These are phyloP conservation scores for Pseudozyma hubeiensis DNA, from an alignment of 1,284 basidiomycete genomes.

Conservation along the genomic window DNA sequence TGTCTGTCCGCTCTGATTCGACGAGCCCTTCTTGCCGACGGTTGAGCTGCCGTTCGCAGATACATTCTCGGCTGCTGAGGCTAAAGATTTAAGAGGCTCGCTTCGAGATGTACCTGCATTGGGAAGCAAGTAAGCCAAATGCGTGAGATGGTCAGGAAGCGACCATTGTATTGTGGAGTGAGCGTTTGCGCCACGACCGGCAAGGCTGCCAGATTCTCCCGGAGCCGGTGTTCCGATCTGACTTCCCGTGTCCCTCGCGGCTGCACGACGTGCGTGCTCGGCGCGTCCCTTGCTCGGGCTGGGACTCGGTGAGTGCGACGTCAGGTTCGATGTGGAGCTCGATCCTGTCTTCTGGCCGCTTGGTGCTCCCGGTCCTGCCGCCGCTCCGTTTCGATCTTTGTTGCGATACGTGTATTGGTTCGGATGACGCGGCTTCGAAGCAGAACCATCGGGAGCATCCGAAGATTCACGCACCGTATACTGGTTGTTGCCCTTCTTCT, in stretches of 20 bases:
- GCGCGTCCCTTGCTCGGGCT: constrained; percentile 56
- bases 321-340: constrained; percentile 46
- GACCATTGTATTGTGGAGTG: constrained; percentile 84
- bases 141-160: constrained; percentile 91
- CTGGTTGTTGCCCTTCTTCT: constrained; percentile 52
- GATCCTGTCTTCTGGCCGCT: constrained; percentile 37
- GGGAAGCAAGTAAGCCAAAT: constrained; percentile 86
- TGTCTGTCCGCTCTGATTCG: constrained; percentile 20
- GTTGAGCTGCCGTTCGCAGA: constrained; percentile 7
- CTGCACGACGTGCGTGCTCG: constrained; percentile 38
- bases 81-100: neutral
- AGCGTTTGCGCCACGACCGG: constrained; percentile 62
- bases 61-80: constrained; percentile 13
- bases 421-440: constrained; percentile 69
- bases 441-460: constrained; percentile 24
- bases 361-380: constrained; percentile 5
- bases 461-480: constrained; percentile 40
- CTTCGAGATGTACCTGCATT: constrained; percentile 70
- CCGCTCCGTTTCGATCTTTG: constrained; percentile 63
- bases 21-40: constrained; percentile 23
- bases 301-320: constrained; percentile 56
- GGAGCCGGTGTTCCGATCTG: constrained; percentile 56
- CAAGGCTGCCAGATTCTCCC: constrained; percentile 17
- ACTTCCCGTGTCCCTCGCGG: constrained; percentile 40
- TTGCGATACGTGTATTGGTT: constrained; percentile 76